Base-by-base conservation (phyloP, 1,284 basidiomycete species). In the Moesziomyces aphidis region DNA sequence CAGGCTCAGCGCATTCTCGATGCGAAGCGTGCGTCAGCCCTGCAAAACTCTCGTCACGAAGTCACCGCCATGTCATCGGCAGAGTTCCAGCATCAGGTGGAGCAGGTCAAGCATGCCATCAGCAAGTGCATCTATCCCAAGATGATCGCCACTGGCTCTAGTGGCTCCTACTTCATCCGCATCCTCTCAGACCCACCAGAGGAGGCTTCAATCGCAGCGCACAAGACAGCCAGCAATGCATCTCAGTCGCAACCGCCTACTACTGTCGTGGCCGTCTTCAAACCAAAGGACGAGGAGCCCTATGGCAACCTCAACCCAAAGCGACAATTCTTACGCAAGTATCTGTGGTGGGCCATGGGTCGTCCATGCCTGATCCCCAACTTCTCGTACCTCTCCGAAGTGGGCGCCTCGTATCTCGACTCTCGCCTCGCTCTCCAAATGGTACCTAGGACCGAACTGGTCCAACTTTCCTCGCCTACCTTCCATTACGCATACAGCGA, bases 401-500 rank as follows among this genome's bases (percentile, higher is more conserved):
- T 93, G 2, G 94, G 94, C 4, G 94, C 94, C 19, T 95, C 93
- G 5, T 85, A 94, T 46, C 86, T 97, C 10, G 94, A 95, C 78
- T 87, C 89, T 55, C 89, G 92, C 15, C 87, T 97, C 36, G 86
- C 88, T 36, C 86, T 94, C 7, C 85, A 91, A 77, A 92, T 97
- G 64, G 94, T 97, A 4, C 94, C 94, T 43, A 89, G 89, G 26
- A 96, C 94, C 1, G 90, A 93, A 78, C 87, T 96, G 1, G 92
- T 93, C 26, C 91, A 91, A 0, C 86, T 96, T 39, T 91, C 92
- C 15, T 93, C 77, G 21, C 77, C 78, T 1, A 66, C 76, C 8
- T 84, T 84, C 44, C 77, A 77, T 61, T 84, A 84, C 47, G 62
- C 73, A 24, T 82, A 77, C 61, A 58, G 55, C 24, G 79, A 81